Conservation (phyloP, 805 yeast species). For the Blastobotrys peoriensis region DNA sequence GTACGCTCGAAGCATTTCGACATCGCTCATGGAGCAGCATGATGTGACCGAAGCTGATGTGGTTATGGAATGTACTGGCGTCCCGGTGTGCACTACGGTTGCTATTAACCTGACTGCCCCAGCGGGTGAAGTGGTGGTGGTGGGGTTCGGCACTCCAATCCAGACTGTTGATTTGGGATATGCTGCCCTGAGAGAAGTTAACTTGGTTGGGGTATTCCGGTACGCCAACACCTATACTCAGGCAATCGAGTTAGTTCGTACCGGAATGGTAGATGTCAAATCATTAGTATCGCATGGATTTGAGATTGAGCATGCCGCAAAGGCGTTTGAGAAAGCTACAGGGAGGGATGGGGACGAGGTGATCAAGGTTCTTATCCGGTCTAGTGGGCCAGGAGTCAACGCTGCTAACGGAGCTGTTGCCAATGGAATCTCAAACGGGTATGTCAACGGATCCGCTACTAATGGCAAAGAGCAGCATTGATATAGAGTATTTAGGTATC, state of each 20-base stretch:
- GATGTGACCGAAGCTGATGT: constrained; percentile 38
- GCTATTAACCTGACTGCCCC: constrained; percentile 51
- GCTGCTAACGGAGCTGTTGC: too few relatives aligned
- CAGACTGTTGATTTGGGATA: constrained; percentile 25
- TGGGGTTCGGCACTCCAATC: constrained; percentile 28
- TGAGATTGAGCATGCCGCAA: neutral
- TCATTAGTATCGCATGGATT: constrained; percentile 6
- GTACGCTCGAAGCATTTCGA: constrained; percentile 34
- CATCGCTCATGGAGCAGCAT: constrained; percentile 24
- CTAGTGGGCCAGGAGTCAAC: too few relatives aligned
- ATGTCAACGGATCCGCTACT: too few relatives aligned
- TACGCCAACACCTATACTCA: constrained; percentile 24
- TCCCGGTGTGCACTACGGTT: constrained; percentile 56
- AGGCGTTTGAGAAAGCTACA: constrained; percentile 2
- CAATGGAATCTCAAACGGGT: too few relatives aligned
- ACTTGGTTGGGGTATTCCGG: constrained; percentile 25
- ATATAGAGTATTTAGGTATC: too few relatives aligned
- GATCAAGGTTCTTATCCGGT: neutral
- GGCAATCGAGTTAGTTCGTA: constrained; percentile 16
- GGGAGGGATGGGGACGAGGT: neutral
- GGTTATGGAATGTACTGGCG: constrained; percentile 72
- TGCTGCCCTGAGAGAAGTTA: constrained; percentile 27
- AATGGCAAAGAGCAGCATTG: too few relatives aligned
- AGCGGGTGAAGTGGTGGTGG: constrained; percentile 43
- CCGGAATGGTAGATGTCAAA: constrained; percentile 8